phyloP scores from a whole-genome alignment of 129 eudicot species.

The Tagetes patula region DNA sequence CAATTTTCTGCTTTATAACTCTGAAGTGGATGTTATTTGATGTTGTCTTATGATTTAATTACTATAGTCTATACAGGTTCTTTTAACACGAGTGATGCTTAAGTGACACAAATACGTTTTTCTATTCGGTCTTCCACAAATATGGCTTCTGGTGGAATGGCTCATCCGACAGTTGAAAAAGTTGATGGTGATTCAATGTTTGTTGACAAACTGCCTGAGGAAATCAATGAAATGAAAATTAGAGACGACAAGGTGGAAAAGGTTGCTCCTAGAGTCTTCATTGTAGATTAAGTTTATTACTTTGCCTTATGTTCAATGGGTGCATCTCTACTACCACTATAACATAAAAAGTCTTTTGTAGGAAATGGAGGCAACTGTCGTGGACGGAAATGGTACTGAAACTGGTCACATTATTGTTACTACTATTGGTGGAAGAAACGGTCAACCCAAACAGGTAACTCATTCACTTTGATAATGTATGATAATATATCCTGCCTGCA shows the following conservation, averaged over 20 bases:
- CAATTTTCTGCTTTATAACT: not conserved
- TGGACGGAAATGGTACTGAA: constrained; percentile 85
- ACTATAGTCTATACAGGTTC: constrained; percentile 20
- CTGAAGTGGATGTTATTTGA: constrained; percentile 1
- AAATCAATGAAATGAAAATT: constrained; percentile 82
- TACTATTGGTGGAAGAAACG: constrained; percentile 74
- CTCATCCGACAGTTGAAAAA: constrained; percentile 32
- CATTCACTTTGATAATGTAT: constrained; percentile 12
- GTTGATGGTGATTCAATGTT: constrained; percentile 42
- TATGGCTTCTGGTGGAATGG: constrained; percentile 45
- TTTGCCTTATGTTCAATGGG: not conserved
- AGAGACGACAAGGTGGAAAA: constrained; percentile 66
- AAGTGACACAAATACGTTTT: constrained; percentile 11
- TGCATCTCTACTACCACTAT: constrained; percentile 13
- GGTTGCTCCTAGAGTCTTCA: constrained; percentile 17
- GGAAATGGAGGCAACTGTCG: constrained; percentile 73
- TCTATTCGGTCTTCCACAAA: constrained; percentile 4
- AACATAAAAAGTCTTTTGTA: constrained; percentile 25
- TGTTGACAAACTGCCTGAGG: constrained; percentile 74
- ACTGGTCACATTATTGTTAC: constrained; percentile 83
- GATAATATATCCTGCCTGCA: not conserved
- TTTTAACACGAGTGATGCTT: constrained; percentile 21
- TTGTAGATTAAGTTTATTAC: not conserved
- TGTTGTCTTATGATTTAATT: constrained; percentile 3
- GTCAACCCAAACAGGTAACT: constrained; percentile 78